phyloP scores from a whole-genome alignment of 2,329 filamentous ascomycete species.

The Claviceps sp. region DNA sequence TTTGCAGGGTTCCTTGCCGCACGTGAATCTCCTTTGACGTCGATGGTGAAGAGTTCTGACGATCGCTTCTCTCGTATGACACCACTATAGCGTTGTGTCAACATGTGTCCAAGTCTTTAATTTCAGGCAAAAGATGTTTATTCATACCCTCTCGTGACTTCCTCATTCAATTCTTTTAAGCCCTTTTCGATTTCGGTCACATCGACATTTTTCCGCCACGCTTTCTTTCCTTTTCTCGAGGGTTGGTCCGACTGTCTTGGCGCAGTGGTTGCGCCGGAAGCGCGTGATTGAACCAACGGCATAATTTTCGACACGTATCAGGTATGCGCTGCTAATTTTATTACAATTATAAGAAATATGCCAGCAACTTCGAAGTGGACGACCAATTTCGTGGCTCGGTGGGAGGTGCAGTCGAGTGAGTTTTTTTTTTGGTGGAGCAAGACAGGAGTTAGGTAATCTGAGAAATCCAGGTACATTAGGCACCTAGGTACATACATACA shows the following conservation, averaged over 20 bases:
- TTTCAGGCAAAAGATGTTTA: background rate
- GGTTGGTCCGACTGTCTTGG: constrained; percentile 77
- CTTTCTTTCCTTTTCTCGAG: constrained; percentile 94
- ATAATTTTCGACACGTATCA: constrained; percentile 23
- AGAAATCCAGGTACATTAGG: too few relatives aligned
- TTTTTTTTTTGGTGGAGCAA: constrained; percentile 3
- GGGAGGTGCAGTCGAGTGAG: background rate
- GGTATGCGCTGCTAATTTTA: background rate
- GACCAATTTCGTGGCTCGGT: background rate
- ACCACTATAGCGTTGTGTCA: constrained; percentile 41
- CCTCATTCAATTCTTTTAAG: constrained; percentile 70
- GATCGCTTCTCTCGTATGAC: constrained; percentile 73
- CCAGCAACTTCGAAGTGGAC: background rate
- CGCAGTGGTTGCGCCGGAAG: constrained; percentile 38
- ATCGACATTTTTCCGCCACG: constrained; percentile 97
- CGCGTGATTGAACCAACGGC: constrained; percentile 37
- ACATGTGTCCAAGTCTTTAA: background rate
- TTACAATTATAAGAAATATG: background rate
- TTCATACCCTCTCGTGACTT: constrained; percentile 75
- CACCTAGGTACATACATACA: too few relatives aligned
- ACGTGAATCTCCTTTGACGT: constrained; percentile 55
- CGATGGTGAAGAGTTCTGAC: constrained; percentile 73
- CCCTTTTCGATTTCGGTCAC: constrained; percentile 74
- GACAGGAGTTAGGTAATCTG: background rate
- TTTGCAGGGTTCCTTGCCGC: constrained; percentile 51